Base-by-base conservation (phyloP, 1,284 basidiomycete species). In the Puccinia sorghi region DNA sequence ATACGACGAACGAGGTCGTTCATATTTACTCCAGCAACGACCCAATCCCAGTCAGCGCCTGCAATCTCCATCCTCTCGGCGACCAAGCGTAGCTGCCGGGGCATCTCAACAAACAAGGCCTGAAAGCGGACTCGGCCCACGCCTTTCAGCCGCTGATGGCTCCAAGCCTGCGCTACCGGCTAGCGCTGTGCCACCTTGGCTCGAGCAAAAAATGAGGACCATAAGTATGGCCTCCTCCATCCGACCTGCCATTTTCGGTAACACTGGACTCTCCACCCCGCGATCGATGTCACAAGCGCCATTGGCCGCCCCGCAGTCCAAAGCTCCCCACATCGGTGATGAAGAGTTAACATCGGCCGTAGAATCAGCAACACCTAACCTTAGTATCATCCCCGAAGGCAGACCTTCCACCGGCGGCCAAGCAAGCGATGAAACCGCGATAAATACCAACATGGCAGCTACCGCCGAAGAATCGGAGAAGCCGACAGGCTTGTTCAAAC, bases 211-310 rank as follows among this genome's bases (percentile, higher is more conserved):
- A 13, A 46, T 77, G 52, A 54, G 66, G 37, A 69, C 64, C 6
- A 48, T 52, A 3, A 79, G 76, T 46, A 79, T 79, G 46, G 86
- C 86, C 46, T 90, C 90, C 9, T 86, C 87, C 2, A 83, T 86
- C 46, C 87, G 89, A 7, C 91, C 92, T 1, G 87, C 88, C n/a
- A 93, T 93, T 79, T 93, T 93, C 83, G 85, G 90, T 15, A 91
- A 93, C 83, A 86, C 90, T 2, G 92, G 92, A 72, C 90, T 93
- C 43, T 89, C 88, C 81, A 88, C 89, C 1, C 91, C 92, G 0
- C 85, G 56, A 20, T 71, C 76, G 17, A 56, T 67, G 77, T 43
- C 54, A 50, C 50, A 66, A 41, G 46, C 61, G 13, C 69, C 78
- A 22, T 61, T 70, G 20, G 70, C 41, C 46, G 57, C 63, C 41